phyloP scores from a whole-genome alignment of 2,329 filamentous ascomycete genomes.

The Epichloe typhina region DNA sequence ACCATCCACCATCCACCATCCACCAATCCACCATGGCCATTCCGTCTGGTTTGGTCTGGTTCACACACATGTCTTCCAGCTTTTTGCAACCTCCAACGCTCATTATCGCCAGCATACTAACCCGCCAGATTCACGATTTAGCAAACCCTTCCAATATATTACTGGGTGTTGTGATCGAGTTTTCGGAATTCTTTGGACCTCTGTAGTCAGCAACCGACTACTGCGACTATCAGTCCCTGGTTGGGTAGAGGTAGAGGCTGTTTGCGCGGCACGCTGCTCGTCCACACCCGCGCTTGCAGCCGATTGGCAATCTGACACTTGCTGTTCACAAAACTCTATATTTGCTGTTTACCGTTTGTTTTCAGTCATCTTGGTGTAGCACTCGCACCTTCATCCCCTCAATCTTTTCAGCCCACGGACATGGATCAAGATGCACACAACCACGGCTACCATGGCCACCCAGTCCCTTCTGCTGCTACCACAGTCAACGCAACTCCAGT shows the following conservation, averaged over 20 bases:
- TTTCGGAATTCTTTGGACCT: neutral
- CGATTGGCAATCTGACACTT: no score
- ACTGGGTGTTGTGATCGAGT: neutral
- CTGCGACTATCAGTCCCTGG: no score
- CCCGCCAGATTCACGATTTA: no score
- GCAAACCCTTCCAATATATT: no score
- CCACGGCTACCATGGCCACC: slow-evolving; percentile 15
- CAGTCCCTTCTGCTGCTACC: slow-evolving; percentile 21
- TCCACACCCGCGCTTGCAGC: neutral
- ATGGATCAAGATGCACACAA: slow-evolving; percentile 17
- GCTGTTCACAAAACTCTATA: no score
- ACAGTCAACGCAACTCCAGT: slow-evolving; percentile 26
- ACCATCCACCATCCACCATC: neutral
- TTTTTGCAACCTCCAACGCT: neutral
- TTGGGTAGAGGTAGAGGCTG: no score
- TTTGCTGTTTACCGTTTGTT: no score
- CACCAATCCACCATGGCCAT: neutral
- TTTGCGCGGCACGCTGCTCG: neutral
- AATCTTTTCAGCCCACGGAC: neutral
- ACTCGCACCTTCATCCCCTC: no score
- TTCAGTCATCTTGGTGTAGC: no score
- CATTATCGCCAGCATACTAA: neutral
- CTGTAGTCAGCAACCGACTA: neutral
- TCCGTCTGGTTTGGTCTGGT: neutral
- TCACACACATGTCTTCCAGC: neutral